Percentiles rank a stretch among this genome's conserved stretches.
These are phyloP conservation scores for Tolypocladium tundrense DNA, from an alignment of 2,329 filamentous ascomycete species.

Conservation along the genomic window DNA sequence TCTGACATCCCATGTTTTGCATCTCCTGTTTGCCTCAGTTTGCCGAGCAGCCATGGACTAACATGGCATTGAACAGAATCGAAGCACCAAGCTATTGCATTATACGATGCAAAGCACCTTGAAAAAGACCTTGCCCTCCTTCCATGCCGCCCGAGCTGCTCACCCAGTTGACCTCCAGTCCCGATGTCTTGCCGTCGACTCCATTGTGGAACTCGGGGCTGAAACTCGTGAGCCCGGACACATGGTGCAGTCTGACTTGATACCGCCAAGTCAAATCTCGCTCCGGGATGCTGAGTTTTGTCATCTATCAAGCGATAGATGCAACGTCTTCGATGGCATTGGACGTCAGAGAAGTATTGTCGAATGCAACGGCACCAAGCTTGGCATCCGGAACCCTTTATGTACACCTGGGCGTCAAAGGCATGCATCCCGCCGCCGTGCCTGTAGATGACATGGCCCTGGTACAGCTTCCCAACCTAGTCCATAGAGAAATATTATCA, in stretches of 20 bases:
- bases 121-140: conserved; percentile 6
- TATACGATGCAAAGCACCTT: not conserved
- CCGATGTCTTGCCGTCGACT: not conserved
- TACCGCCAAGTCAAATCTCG: conserved; percentile 8
- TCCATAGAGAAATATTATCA: conserved; percentile 14
- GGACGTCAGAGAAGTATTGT: conserved; percentile 7
- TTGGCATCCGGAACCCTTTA: conserved; percentile 12
- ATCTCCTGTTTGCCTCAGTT: not conserved
- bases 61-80: conserved; percentile 8
- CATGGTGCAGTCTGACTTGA: conserved; percentile 13
- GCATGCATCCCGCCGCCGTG: conserved; percentile 18
- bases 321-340: conserved; percentile 17
- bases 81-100: not conserved
- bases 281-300: conserved; percentile 12
- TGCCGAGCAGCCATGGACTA: conserved; percentile 9
- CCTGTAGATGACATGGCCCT: conserved; percentile 16
- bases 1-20: conserved; percentile 32
- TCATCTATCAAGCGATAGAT: conserved; percentile 20
- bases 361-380: not conserved
- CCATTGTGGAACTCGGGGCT: conserved; percentile 4
- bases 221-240: conserved; percentile 8
- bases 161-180: conserved; percentile 1
- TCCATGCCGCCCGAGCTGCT: too few species aligned
- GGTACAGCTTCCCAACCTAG: conserved; percentile 19
- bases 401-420: conserved; percentile 15